phyloP scores from a whole-genome alignment of 192 early-diverging fungal species.

The Coemansia sp. region DNA sequence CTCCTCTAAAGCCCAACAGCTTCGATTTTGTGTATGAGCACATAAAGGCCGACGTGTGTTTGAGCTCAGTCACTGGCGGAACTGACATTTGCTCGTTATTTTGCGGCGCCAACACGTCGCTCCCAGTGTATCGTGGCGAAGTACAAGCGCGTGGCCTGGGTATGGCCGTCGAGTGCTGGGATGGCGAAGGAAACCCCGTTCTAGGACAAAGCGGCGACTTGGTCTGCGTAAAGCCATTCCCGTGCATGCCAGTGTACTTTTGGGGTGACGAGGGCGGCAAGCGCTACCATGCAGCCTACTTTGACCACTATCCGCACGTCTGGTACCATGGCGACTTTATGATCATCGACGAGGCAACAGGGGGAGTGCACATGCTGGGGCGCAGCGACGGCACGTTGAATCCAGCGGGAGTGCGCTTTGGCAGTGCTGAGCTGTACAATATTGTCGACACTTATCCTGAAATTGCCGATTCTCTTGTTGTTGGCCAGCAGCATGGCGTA shows the following conservation, averaged over 20 bases:
- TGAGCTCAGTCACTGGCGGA: conserved; percentile 96
- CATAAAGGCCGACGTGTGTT: conserved; percentile 81
- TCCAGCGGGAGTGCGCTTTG: conserved; percentile 90
- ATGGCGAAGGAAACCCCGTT: conserved; percentile 60
- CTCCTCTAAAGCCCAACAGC: conserved; percentile 88
- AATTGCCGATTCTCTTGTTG: conserved; percentile 83
- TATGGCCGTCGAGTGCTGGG: conserved; percentile 95
- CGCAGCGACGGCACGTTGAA: conserved; percentile 92
- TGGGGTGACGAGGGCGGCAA: conserved; percentile 76
- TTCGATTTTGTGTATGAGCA: conserved; percentile 89
- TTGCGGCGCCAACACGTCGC: conserved; percentile 85
- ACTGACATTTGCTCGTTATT: conserved; percentile 98
- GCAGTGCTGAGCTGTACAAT: conserved; percentile 94
- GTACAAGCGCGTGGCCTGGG: conserved; percentile 92
- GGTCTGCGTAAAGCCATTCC: conserved; percentile 92
- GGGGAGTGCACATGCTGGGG: conserved; percentile 95
- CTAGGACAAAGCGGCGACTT: conserved; percentile 81
- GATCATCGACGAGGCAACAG: conserved; percentile 76
- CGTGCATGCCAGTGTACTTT: conserved; percentile 96
- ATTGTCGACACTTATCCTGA: conserved; percentile 81
- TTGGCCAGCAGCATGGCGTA: conserved; percentile 82
- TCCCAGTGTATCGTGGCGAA: conserved; percentile 92
- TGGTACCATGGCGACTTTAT: conserved; percentile 99
- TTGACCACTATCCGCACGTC: conserved; percentile 76
- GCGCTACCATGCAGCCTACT: conserved; percentile 89